phyloP scores from a whole-genome alignment of 495 filamentous ascomycete genomes.

The Penicillium odoratum region DNA sequence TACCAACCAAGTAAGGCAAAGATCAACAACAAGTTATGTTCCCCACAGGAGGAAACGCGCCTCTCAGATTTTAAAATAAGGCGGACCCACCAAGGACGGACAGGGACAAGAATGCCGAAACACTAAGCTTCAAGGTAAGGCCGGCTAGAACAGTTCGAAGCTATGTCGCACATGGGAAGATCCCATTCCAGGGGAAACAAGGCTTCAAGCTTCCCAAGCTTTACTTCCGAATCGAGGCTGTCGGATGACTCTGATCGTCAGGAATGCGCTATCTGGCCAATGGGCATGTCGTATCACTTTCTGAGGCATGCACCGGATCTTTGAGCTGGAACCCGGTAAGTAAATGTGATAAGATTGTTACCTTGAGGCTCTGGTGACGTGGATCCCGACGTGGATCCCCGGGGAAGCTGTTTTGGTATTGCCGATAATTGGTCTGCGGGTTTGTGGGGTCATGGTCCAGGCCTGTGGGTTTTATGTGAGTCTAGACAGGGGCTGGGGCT shows the following conservation, averaged over 20 bases:
- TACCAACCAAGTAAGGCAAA: neutral
- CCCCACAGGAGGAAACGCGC: neutral
- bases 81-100: neutral
- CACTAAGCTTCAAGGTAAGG: neutral
- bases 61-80: neutral
- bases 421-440: neutral
- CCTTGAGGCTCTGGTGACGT: constrained; percentile 2
- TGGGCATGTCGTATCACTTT: neutral
- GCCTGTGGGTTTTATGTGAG: too few relatives aligned
- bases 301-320: neutral
- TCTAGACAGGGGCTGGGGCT: too few relatives aligned
- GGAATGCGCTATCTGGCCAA: neutral
- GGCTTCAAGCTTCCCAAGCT: neutral
- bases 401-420: neutral
- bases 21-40: neutral
- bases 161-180: neutral
- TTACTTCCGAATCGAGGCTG: neutral
- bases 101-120: neutral
- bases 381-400: neutral
- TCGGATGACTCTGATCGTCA: neutral
- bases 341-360: constrained; percentile 1
- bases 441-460: neutral
- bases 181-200: neutral
- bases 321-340: neutral
- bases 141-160: neutral